A percentile compares a stretch with the other conserved stretches of the same genome.
Evolutionary conservation across 2,329 filamentous ascomycete species (phyloP).

Genomic region (Xylaria sp.): DNA sequence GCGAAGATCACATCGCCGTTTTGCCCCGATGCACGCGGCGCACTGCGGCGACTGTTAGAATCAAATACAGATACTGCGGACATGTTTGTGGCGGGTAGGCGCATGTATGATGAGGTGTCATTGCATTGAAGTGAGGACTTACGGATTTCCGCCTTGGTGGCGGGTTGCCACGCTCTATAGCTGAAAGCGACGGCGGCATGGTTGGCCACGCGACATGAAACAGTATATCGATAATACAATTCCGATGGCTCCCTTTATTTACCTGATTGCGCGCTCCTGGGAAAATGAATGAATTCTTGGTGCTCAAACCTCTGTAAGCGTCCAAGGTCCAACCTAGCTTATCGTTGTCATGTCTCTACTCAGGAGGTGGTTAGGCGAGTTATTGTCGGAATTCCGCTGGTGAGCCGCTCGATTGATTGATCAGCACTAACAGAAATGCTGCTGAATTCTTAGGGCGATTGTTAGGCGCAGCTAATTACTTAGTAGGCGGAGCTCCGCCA

Average conservation of each 20-base stretch:
- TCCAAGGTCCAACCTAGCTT: neutral
- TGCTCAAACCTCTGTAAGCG: neutral
- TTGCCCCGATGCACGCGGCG: slow-evolving; percentile 40
- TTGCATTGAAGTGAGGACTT: slow-evolving; percentile 11
- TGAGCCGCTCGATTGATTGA: too few species aligned
- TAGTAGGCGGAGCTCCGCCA: slow-evolving; percentile 33
- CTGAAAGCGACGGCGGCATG: slow-evolving; percentile 35
- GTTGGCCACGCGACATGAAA: neutral
- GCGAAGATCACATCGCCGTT: slow-evolving; percentile 40
- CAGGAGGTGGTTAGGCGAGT: neutral
- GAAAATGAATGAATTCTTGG: neutral
- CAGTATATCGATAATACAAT: neutral
- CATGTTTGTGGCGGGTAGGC: neutral
- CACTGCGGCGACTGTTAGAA: slow-evolving; percentile 30
- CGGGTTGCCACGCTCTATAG: slow-evolving; percentile 38
- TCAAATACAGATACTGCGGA: too few species aligned
- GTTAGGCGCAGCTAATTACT: slow-evolving; percentile 12
- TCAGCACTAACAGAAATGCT: slow-evolving; percentile 18
- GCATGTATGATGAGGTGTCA: neutral
- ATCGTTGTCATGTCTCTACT: neutral
- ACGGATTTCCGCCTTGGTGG: slow-evolving; percentile 42
- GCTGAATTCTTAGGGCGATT: neutral
- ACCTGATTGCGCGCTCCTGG: neutral
- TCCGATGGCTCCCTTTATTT: slow-evolving; percentile 1
- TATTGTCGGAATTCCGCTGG: slow-evolving; percentile 23